Evolutionary conservation across 2,329 filamentous ascomycete species (phyloP).

Genomic region (Stemphylium lycopersici): DNA sequence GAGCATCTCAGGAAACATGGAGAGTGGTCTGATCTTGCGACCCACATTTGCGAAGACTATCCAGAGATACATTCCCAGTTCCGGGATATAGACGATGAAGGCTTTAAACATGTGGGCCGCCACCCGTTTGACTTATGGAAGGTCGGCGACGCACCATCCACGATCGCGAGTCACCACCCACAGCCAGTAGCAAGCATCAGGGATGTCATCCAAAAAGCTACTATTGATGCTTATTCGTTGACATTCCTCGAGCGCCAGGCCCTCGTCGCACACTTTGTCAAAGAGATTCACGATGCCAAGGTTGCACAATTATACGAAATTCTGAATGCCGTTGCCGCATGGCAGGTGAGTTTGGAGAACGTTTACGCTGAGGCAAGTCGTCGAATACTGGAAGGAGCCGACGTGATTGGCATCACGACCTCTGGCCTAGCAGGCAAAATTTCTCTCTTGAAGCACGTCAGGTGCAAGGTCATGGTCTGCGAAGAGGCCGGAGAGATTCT

Average conservation of each 20-base stretch:
- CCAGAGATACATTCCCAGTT: conserved; percentile 29
- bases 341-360: conserved; percentile 1
- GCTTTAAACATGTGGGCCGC: conserved; percentile 23
- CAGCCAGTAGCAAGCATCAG: no score
- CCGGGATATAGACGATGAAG: conserved; percentile 17
- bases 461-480: conserved; percentile 65
- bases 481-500: conserved; percentile 74
- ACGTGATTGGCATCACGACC: conserved; percentile 66
- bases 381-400: conserved; percentile 50
- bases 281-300: conserved; percentile 17
- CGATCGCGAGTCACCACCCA: no score
- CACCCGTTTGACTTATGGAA: conserved; percentile 36
- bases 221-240: conserved; percentile 15
- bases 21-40: conserved; percentile 8
- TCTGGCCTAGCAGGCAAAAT: conserved; percentile 64
- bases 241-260: conserved; percentile 14
- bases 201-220: conserved; percentile 5
- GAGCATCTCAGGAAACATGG: no score
- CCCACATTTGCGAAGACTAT: conserved; percentile 20
- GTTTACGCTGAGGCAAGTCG: conserved; percentile 49
- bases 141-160: background rate
- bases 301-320: conserved; percentile 21
- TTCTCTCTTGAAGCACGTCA: conserved; percentile 56
- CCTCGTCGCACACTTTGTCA: conserved; percentile 23
- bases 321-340: background rate